Base-by-base conservation (phyloP, 352 stramenopile species). In the Pythium sp. region DNA sequence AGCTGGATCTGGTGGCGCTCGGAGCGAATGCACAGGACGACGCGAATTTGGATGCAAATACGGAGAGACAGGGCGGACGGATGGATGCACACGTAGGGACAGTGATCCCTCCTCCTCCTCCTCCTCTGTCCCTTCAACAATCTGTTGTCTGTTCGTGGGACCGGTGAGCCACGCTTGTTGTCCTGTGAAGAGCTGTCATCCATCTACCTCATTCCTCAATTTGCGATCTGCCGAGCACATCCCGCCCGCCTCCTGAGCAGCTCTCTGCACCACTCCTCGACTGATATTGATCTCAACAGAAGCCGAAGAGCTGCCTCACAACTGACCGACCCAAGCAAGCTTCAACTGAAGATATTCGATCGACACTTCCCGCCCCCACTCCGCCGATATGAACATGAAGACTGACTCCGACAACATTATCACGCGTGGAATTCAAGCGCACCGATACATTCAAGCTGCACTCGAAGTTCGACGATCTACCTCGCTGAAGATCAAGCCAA, bases 151-250 rank as follows among this genome's bases (percentile, higher is more conserved):
- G 57, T 18, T 58, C 53, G 54, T 60, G 55, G 54, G 55, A 61
- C 6, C 28, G 30, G 15, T 2, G 54, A 41, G 54, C 54, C 54
- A 30, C 32, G n/a, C 56, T 61, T 24, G 54, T 38, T 28, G 14
- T 18, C 5, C 6, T 22, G 8, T 15, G 47, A 22, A 36, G 22
- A 6, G 57, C 26, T 58, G 60, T 28, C 32, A n/a, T 53, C 34
- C 49, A 34, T 18, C n/a, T 22, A 14, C 49, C 36, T 69, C 78
- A 85, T 66, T 85, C 65, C 64, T 49, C 34, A 82, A 84, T 74
- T 75, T 73, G 67, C 71, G 28, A 49, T 56, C 58, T 61, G 20
- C 47, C 61, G 55, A 61, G 58, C 65, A 58, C 65, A 77, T 58
- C 57, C 30, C 36, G 32, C 41, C 43, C 22, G 3, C 51, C 51